Evolutionary conservation across 2,329 filamentous ascomycete species (phyloP).

Genomic region (Pseudogymnoascus sp.): DNA sequence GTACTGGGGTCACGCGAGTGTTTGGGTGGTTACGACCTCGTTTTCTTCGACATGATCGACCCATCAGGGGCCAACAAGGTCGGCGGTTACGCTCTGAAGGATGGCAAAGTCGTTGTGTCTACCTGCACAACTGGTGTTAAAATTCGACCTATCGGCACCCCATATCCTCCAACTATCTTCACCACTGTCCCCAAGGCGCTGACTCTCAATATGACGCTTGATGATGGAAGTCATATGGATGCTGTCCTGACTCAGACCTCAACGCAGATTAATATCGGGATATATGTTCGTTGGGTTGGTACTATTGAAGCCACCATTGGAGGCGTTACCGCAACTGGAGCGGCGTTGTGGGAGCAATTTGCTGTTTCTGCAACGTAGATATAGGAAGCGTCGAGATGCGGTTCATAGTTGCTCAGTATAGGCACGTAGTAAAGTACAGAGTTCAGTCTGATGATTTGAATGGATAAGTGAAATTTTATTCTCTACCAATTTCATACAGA

Average conservation of each 20-base stretch:
- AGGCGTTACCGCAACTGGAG: neutral
- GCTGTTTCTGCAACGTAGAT: neutral
- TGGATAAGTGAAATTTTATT: neutral
- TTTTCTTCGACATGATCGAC: slow-evolving; percentile 5
- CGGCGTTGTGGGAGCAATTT: slow-evolving; percentile 3
- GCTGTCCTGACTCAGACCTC: neutral
- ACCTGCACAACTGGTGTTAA: neutral
- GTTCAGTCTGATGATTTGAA: no score
- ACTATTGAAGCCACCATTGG: neutral
- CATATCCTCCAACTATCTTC: slow-evolving; percentile 2
- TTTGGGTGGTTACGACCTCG: neutral
- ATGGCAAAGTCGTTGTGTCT: neutral
- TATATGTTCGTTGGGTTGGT: slow-evolving; percentile 2
- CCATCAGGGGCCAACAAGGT: neutral
- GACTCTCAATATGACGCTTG: slow-evolving; percentile 3
- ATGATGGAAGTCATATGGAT: slow-evolving; percentile 1
- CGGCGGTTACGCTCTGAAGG: neutral
- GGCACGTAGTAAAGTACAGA: neutral
- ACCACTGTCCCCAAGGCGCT: neutral
- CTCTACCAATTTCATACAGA: neutral
- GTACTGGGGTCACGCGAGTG: slow-evolving; percentile 2
- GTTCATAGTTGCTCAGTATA: neutral
- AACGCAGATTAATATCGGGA: neutral
- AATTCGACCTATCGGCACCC: neutral
- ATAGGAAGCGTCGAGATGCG: neutral